A percentile compares a stretch with the other conserved stretches of the same genome.
Evolutionary conservation across 495 filamentous ascomycete genomes (phyloP).

Genomic region (Penicillium macrosclerotiorum): DNA sequence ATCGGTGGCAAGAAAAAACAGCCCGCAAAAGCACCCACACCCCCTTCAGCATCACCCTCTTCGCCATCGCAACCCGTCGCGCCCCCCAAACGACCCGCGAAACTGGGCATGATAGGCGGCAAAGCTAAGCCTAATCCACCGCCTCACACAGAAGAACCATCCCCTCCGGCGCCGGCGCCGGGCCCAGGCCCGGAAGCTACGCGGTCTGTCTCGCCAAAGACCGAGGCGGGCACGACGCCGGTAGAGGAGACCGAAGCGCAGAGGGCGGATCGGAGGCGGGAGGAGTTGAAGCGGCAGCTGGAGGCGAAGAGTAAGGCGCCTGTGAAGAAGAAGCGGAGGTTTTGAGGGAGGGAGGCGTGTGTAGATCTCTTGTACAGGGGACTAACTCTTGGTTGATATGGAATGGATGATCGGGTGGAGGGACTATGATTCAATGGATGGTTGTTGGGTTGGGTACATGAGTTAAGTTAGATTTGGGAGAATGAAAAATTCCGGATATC

Average conservation of each 20-base stretch:
- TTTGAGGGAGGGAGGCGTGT: too few relatives aligned
- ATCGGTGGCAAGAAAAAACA: constrained; percentile 41
- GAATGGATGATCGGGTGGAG: too few relatives aligned
- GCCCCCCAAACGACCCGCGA: constrained; percentile 21
- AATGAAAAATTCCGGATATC: constrained; percentile 3
- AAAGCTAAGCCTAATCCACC: constrained; percentile 16
- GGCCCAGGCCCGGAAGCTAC: too few relatives aligned
- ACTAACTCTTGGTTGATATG: too few relatives aligned
- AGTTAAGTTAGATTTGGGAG: too few relatives aligned
- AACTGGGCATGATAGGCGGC: constrained; percentile 40
- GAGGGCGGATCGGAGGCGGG: constrained; percentile 60
- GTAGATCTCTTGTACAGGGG: too few relatives aligned
- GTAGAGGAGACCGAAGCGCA: constrained; percentile 45
- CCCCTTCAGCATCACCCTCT: constrained; percentile 2
- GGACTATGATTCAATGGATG: too few relatives aligned
- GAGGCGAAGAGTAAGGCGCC: constrained; percentile 61
- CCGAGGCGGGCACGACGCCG: too few relatives aligned
- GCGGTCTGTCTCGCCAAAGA: neutral
- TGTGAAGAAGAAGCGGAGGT: constrained; percentile 67
- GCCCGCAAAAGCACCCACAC: neutral
- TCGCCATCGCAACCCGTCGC: constrained; percentile 2
- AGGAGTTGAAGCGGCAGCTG: constrained; percentile 63
- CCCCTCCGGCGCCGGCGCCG: neutral
- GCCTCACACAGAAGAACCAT: neutral
- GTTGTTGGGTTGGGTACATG: too few relatives aligned